A percentile compares a stretch with the other conserved stretches of the same genome.
Evolutionary conservation across 148 eudicot species (phyloP).

Genomic region (Vaccinium corymbosum): DNA sequence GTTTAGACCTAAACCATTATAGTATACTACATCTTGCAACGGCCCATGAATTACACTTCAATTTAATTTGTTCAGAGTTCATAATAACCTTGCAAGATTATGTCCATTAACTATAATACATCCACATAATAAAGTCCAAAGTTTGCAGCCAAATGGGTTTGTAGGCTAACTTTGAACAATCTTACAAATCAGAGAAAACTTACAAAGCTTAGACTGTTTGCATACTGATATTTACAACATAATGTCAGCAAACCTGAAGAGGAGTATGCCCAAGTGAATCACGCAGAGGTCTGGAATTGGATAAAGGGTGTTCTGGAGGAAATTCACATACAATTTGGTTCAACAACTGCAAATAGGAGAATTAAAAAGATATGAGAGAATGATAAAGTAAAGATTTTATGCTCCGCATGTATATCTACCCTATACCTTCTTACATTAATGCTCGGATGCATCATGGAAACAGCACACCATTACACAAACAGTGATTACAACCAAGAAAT

Average conservation of each 20-base stretch:
- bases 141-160: background rate
- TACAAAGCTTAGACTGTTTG: background rate
- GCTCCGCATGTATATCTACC: background rate
- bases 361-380: background rate
- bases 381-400: background rate
- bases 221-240: background rate
- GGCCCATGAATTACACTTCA: background rate
- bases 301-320: slow-evolving; percentile 74
- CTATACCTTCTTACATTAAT: background rate
- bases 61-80: background rate
- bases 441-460: background rate
- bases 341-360: slow-evolving; percentile 46
- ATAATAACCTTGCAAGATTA: background rate
- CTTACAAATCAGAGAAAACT: background rate
- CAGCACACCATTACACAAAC: background rate
- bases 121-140: background rate
- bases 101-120: background rate
- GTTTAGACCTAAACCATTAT: background rate
- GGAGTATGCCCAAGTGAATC: slow-evolving; percentile 76
- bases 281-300: slow-evolving; percentile 55
- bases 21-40: background rate
- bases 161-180: background rate
- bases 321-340: slow-evolving; percentile 78
- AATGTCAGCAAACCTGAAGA: slow-evolving; percentile 47
- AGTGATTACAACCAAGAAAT: background rate